Percentiles rank a stretch among this genome's conserved stretches.
Conservation (phyloP, 2,329 filamentous ascomycete genomes). For the Aspergillus sp. region DNA sequence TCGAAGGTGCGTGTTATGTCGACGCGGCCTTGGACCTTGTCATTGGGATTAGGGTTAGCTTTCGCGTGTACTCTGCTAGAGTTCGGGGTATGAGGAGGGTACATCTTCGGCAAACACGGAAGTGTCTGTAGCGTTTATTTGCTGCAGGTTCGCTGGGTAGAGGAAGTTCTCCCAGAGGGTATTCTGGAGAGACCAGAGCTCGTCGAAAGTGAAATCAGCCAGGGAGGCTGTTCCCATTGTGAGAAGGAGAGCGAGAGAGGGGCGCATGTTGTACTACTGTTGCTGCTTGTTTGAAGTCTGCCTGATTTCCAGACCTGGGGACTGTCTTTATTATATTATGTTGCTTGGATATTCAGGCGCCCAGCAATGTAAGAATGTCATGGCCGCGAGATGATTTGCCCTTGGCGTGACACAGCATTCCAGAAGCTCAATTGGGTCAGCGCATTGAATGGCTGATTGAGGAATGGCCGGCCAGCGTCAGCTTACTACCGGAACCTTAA, state of each 20-base stretch:
- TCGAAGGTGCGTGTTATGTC: constrained; percentile 15
- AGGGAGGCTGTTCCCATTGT: not conserved
- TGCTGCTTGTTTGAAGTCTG: not conserved
- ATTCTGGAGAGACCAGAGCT: constrained; percentile 1
- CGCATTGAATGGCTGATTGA: too few species aligned
- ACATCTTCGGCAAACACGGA: constrained; percentile 5
- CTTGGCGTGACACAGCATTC: too few species aligned
- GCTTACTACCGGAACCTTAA: too few species aligned
- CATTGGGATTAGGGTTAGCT: not conserved
- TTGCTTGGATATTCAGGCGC: too few species aligned
- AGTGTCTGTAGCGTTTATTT: constrained; percentile 1
- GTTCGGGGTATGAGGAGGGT: not conserved
- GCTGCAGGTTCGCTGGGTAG: constrained; percentile 1
- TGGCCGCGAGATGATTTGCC: too few species aligned
- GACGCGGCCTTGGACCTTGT: constrained; percentile 33
- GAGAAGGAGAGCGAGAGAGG: not conserved
- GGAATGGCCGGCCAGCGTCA: too few species aligned
- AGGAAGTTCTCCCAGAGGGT: constrained; percentile 5
- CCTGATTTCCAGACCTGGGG: too few species aligned
- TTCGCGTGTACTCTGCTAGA: too few species aligned
- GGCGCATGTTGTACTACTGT: not conserved
- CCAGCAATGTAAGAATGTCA: too few species aligned
- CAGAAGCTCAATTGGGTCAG: too few species aligned
- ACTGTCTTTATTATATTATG: too few species aligned
- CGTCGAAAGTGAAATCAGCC: not conserved